These are phyloP conservation scores for Neobulgaria alba DNA, from an alignment of 2,329 filamentous ascomycete species.

Conservation along the genomic window DNA sequence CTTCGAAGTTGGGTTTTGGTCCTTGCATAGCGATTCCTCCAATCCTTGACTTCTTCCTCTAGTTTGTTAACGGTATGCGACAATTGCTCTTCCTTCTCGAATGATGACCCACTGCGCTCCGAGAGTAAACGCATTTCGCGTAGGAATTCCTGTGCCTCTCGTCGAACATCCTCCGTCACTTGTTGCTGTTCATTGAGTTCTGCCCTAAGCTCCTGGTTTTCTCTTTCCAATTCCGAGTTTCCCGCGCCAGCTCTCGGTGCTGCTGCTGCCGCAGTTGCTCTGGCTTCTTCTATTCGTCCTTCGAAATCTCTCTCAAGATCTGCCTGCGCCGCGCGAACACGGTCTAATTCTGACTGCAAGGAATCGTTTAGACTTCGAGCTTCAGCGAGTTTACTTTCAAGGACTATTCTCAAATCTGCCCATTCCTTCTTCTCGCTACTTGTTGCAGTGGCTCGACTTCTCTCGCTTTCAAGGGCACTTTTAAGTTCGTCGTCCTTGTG, in stretches of 20 bases:
- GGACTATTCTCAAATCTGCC: conserved; percentile 52
- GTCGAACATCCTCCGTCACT: conserved; percentile 77
- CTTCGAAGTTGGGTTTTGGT: conserved; percentile 80
- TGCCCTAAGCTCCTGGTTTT: conserved; percentile 60
- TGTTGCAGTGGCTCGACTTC: conserved; percentile 40
- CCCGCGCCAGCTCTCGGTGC: conserved; percentile 15
- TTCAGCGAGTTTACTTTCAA: conserved; percentile 67
- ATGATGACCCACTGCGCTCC: conserved; percentile 66
- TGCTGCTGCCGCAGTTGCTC: conserved; percentile 27
- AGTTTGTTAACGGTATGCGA: conserved; percentile 66
- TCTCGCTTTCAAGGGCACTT: conserved; percentile 49
- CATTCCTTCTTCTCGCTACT: conserved; percentile 63
- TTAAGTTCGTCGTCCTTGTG: conserved; percentile 64
- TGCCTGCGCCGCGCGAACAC: conserved; percentile 59
- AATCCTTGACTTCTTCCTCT: conserved; percentile 77
- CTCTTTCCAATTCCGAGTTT: conserved; percentile 43
- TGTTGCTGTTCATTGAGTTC: conserved; percentile 67
- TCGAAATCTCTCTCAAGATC: conserved; percentile 54
- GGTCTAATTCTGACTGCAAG: conserved; percentile 70
- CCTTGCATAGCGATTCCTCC: conserved; percentile 83
- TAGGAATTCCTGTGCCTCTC: conserved; percentile 74
- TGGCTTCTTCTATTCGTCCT: conserved; percentile 51
- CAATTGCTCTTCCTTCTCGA: conserved; percentile 75
- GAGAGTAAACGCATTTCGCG: conserved; percentile 85
- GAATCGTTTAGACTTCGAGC: conserved; percentile 72